Base-by-base conservation (phyloP, 108 stramenopile genomes). In the Fistulifera pelliculosa region DNA sequence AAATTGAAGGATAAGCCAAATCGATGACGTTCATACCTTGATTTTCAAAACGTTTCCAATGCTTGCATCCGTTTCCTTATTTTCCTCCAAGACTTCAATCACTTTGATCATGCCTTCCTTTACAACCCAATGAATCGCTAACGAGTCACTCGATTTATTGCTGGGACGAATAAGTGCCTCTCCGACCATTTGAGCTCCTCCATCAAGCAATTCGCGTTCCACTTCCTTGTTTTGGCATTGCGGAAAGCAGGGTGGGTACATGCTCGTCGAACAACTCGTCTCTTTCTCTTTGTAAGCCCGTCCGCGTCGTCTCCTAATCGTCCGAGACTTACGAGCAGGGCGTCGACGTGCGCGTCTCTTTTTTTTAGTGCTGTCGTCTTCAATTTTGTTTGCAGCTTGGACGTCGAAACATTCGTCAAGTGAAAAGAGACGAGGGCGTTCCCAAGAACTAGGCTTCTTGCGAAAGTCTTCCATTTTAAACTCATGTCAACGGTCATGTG, bases 191-290 rank as follows among this genome's bases (percentile, higher is more conserved):
- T 71, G 70, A 26, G 73, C 71, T 1, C 85, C 81, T 47, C 68
- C 83, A 47, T 82, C 74, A 48, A 62, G 62, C 25, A 91, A 69
- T 53, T 91, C 89, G 43, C 67, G 62, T 38, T 82, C 80, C 5
- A 91, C 71, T 59, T 77, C 75, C 28, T 77, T 79, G 31, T 81
- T 61, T 71, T 71, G 41, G 75, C 76, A 57, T 91, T 91, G 27
- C 89, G 80, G 54, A 91, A 91, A 25, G 89, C 89, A 40, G 89
- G 89, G 26, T 91, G 89, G 18, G 89, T 81, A 58, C 89, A 91
- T 26, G 85, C 85, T 43, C 89, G 75, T 41, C 84, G 73, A 8
- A 76, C 66, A 16, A 87, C 80, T 41, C 83, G 76, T n/a, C 82
- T 81, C 38, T 39, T 55, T 23, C 64, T 59, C 35, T 68, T 72